Base-by-base conservation (phyloP, 2,329 filamentous ascomycete species). In the Dichotomopilus funicola region DNA sequence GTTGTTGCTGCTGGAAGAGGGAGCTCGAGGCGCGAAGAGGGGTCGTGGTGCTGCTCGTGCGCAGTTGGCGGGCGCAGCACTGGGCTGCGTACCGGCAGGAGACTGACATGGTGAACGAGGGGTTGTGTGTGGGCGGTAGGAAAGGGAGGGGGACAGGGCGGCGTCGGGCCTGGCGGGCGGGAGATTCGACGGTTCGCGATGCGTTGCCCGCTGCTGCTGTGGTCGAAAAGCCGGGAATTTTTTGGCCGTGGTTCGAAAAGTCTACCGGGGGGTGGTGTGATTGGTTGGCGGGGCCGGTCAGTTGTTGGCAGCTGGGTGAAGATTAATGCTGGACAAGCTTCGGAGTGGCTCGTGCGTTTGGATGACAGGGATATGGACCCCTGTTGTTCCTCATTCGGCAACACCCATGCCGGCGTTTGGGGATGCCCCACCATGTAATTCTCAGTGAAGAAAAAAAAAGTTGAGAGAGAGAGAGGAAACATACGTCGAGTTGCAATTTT, bases 21-120 rank as follows among this genome's bases (percentile, higher is more conserved):
- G 73, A 68, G 43, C 70, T 70, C 54, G 79, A 74, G 61, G 73
- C 70, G 66, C 68, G 63, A 69, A 65, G 58, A 60, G 76, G 69
- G 63, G 69, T 27, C 19, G 19, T 52, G 44, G 51, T 46, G 35
- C 41, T 64, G 59, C 72, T 69, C 59, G 77, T 73, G 67, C 81
- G 80, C 64, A 86, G 73, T 69, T 83, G 80, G 64, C 81, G 79
- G 64, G 80, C 79, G 74, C 81, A 86, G 78, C 78, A 79, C 72
- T 81, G 81, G 65, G 80, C 82, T 69, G 79, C 82, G 70, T 77
- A 80, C 71, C 82, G 78, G 72, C 79, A 84, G 64, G 82, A 78
- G 69, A 81, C 74, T 61, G 82, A 81, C 82, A 86, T 86, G 66
- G 67, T 75, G 71, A 64, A 62, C 19, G 19, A 62, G 59, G 65